These are phyloP conservation scores for Potentilla sterilis DNA, from an alignment of 306 rosid genomes.

Conservation along the genomic window DNA sequence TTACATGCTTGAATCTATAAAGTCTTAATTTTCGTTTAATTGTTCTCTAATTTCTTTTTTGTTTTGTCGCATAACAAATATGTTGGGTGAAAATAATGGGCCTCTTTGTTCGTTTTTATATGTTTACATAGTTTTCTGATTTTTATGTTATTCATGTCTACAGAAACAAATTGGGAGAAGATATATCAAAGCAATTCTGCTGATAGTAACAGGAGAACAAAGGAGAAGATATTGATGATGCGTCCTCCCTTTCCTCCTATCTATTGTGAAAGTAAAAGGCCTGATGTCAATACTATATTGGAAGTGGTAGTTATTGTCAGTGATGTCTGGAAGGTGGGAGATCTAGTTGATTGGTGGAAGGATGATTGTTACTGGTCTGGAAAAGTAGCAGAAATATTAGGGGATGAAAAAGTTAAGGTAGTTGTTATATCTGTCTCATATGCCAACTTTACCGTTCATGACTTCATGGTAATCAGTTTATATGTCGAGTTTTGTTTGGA, in stretches of 20 bases:
- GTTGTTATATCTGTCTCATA: slow-evolving; percentile 21
- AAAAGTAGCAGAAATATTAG: slow-evolving; percentile 42
- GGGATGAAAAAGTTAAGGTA: slow-evolving; percentile 56
- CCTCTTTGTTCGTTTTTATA: too few species aligned
- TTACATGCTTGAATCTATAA: too few species aligned
- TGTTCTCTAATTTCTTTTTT: too few species aligned
- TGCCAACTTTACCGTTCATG: background rate
- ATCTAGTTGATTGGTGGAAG: slow-evolving; percentile 76
- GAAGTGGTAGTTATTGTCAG: slow-evolving; percentile 44
- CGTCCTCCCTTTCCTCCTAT: slow-evolving; percentile 72
- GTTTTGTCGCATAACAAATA: too few species aligned
- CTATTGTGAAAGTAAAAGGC: slow-evolving; percentile 43
- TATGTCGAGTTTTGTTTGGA: background rate
- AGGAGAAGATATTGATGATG: slow-evolving; percentile 41
- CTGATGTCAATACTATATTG: slow-evolving; percentile 38
- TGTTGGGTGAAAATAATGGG: too few species aligned
- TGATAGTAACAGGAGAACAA: slow-evolving; percentile 18
- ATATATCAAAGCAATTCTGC: slow-evolving; percentile 43
- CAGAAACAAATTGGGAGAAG: slow-evolving; percentile 50
- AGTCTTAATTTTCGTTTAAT: too few species aligned
- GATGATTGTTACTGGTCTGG: slow-evolving; percentile 87
- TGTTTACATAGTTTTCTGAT: background rate
- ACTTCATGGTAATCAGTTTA: too few species aligned
- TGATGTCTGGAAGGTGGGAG: slow-evolving; percentile 67
- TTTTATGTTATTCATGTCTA: slow-evolving; percentile 27